Percentiles rank a stretch among this genome's conserved stretches.
These are phyloP conservation scores for Litsea cubeba DNA, from an alignment of 164 flowering plant genomes.

Conservation along the genomic window DNA sequence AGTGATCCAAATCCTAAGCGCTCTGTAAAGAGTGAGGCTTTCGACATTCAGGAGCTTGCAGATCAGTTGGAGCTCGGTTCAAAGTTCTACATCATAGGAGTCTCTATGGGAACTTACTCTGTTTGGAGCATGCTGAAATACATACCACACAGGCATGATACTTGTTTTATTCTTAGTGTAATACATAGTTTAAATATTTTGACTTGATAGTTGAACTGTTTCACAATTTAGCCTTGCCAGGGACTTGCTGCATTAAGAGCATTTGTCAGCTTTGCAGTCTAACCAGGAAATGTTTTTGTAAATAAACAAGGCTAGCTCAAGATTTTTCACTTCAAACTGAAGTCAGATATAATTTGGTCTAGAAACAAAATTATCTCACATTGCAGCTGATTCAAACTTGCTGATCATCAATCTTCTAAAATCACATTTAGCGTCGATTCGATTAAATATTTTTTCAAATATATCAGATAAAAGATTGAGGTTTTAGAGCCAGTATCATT, in stretches of 20 bases:
- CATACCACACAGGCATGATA: slow-evolving; percentile 38
- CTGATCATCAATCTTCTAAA: slow-evolving; percentile 32
- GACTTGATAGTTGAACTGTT: neutral
- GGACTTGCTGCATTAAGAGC: neutral
- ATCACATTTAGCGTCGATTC: neutral
- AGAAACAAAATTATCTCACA: neutral
- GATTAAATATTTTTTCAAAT: neutral
- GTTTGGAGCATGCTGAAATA: slow-evolving; percentile 36
- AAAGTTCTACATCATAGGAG: slow-evolving; percentile 51
- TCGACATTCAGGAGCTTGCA: slow-evolving; percentile 56
- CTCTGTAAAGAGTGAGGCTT: slow-evolving; percentile 55
- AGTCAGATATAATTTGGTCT: neutral
- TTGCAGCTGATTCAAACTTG: slow-evolving; percentile 1
- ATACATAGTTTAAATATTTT: neutral
- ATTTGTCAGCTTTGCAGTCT: neutral
- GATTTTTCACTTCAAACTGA: neutral
- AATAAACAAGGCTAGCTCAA: neutral
- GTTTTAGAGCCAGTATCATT: neutral
- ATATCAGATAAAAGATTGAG: neutral
- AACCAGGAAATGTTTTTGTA: neutral
- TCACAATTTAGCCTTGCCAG: neutral
- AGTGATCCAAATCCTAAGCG: slow-evolving; percentile 54
- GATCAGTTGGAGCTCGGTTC: slow-evolving; percentile 49
- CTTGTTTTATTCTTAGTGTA: neutral
- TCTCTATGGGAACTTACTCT: slow-evolving; percentile 49